Percentiles rank a stretch among this genome's conserved stretches.
phyloP scores from a whole-genome alignment of 2,329 filamentous ascomycete genomes.

The Falciphora oryzae region DNA sequence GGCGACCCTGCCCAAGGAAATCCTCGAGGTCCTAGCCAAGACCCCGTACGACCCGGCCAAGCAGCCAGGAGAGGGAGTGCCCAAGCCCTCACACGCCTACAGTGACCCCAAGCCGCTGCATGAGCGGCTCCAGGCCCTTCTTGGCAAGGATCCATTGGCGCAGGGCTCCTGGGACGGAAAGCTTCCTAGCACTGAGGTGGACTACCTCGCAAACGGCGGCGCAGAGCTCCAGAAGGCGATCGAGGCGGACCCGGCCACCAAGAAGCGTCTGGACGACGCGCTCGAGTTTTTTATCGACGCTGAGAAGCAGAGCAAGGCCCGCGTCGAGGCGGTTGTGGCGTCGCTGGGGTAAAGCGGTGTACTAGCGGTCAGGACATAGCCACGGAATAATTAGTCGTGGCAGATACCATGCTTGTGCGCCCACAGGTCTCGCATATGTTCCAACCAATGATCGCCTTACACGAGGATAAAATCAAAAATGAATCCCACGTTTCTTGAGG shows the following conservation, averaged over 20 bases:
- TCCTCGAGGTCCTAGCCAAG: slow-evolving; percentile 31
- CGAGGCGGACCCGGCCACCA: slow-evolving; percentile 30
- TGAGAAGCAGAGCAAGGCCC: slow-evolving; percentile 23
- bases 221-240: slow-evolving; percentile 36
- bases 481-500: background rate
- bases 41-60: slow-evolving; percentile 26
- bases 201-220: slow-evolving; percentile 41
- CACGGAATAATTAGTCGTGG: background rate
- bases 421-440: background rate
- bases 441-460: background rate
- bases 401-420: background rate
- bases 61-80: slow-evolving; percentile 31
- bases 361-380: too few species aligned
- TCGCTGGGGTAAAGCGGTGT: slow-evolving; percentile 5
- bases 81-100: slow-evolving; percentile 36
- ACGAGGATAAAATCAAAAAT: background rate
- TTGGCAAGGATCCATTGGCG: slow-evolving; percentile 34
- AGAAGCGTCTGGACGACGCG: slow-evolving; percentile 31
- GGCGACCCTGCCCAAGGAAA: slow-evolving; percentile 35
- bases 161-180: slow-evolving; percentile 32
- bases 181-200: slow-evolving; percentile 32
- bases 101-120: slow-evolving; percentile 25
- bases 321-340: slow-evolving; percentile 23
- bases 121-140: slow-evolving; percentile 29
- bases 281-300: slow-evolving; percentile 32